Evolutionary conservation across 768 basidiomycete species (phyloP).

Genomic region (Trametes villosa): DNA sequence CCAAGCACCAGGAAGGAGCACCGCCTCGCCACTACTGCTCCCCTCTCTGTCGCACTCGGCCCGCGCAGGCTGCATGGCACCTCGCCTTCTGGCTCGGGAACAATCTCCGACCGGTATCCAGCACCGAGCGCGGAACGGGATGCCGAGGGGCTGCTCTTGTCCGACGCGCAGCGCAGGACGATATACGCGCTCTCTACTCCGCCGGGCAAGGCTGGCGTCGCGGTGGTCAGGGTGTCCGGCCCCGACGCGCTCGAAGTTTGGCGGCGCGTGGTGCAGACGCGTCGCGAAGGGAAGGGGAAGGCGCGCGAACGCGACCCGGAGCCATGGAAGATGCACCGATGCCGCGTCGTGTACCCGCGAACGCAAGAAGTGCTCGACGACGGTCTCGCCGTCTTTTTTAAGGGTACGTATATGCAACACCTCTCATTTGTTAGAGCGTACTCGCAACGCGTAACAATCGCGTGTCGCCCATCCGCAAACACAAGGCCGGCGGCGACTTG

Average conservation of each 20-base stretch:
- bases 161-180: conserved; percentile 65
- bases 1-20: conserved; percentile 8
- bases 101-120: neutral
- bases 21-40: conserved; percentile 14
- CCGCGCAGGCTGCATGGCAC: conserved; percentile 15
- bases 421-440: too few species aligned
- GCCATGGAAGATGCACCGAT: conserved; percentile 73
- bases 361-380: conserved; percentile 72
- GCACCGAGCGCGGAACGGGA: neutral
- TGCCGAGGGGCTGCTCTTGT: conserved; percentile 32
- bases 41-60: conserved; percentile 3
- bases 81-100: neutral
- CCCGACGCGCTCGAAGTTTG: conserved; percentile 70
- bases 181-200: conserved; percentile 91
- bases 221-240: conserved; percentile 82
- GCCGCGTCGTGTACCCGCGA: conserved; percentile 66
- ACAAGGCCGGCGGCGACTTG: too few species aligned
- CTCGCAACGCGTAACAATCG: too few species aligned
- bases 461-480: too few species aligned
- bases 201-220: conserved; percentile 83
- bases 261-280: conserved; percentile 55
- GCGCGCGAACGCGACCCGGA: conserved; percentile 40
- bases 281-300: conserved; percentile 17
- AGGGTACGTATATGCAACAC: too few species aligned
- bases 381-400: conserved; percentile 81